Evolutionary conservation across 208 protist species (phyloP).

Genomic region (Wallacemonas sp.): DNA sequence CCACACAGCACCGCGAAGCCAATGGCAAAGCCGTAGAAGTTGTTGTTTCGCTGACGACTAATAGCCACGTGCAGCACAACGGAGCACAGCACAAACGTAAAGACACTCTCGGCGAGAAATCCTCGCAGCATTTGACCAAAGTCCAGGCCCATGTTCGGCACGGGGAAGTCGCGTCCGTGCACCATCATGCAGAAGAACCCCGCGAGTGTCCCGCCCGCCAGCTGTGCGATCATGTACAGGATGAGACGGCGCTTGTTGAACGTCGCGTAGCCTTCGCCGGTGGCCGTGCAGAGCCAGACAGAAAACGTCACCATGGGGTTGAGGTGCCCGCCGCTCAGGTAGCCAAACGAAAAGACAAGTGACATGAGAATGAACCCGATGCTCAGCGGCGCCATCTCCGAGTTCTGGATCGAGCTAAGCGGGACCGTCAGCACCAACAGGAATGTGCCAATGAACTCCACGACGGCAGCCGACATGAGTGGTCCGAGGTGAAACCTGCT

Average conservation of each 20-base stretch:
- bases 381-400: conserved; percentile 70
- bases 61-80: conserved; percentile 77
- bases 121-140: conserved; percentile 64
- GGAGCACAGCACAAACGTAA: conserved; percentile 81
- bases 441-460: conserved; percentile 85
- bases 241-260: conserved; percentile 62
- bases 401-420: conserved; percentile 50
- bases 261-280: conserved; percentile 26
- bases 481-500: conserved; percentile 54
- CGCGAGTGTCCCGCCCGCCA: conserved; percentile 59
- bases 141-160: conserved; percentile 65
- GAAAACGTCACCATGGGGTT: conserved; percentile 83
- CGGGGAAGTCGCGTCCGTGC: conserved; percentile 55
- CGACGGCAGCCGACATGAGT: conserved; percentile 68
- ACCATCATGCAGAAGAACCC: conserved; percentile 69
- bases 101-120: conserved; percentile 78
- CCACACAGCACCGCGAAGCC: conserved; percentile 74
- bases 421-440: conserved; percentile 78
- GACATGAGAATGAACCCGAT: conserved; percentile 81
- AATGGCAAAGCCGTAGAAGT: conserved; percentile 83
- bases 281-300: conserved; percentile 63
- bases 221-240: conserved; percentile 76
- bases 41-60: conserved; percentile 65
- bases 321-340: conserved; percentile 81
- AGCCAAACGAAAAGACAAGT: conserved; percentile 79